A percentile compares a stretch with the other conserved stretches of the same genome.
These are phyloP conservation scores for Pleomassaria siparia DNA, from an alignment of 2,329 filamentous ascomycete genomes.

Conservation along the genomic window DNA sequence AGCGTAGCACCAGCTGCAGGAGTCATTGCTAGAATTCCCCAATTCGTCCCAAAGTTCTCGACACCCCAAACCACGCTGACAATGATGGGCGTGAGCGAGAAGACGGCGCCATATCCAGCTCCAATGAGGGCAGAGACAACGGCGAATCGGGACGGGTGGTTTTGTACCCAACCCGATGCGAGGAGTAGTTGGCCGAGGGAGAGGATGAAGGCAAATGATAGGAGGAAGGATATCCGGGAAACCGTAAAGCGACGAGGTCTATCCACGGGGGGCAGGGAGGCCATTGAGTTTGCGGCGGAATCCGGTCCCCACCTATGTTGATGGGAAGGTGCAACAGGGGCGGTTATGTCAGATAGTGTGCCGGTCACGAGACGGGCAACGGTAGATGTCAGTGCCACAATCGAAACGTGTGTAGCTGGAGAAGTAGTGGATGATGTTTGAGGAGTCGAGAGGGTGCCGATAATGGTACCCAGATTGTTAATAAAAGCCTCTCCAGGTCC, in stretches of 20 bases:
- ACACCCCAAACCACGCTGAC: slow-evolving; percentile 98
- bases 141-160: slow-evolving; percentile 79
- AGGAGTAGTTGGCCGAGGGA: slow-evolving; percentile 75
- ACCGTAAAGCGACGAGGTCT: slow-evolving; percentile 54
- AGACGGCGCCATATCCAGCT: slow-evolving; percentile 89
- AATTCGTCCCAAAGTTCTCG: slow-evolving; percentile 98
- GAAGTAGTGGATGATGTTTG: slow-evolving; percentile 61
- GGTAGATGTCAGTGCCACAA: slow-evolving; percentile 87
- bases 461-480: slow-evolving; percentile 94
- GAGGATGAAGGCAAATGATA: slow-evolving; percentile 72
- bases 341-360: slow-evolving; percentile 83
- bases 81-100: slow-evolving; percentile 86
- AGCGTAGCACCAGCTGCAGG: slow-evolving; percentile 85
- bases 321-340: slow-evolving; percentile 56
- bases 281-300: slow-evolving; percentile 46
- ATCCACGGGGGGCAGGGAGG: slow-evolving; percentile 31
- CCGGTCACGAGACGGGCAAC: slow-evolving; percentile 88
- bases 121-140: slow-evolving; percentile 82
- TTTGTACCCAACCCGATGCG: slow-evolving; percentile 73
- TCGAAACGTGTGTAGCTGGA: slow-evolving; percentile 86
- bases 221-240: slow-evolving; percentile 78
- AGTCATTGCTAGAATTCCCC: slow-evolving; percentile 91
- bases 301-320: slow-evolving; percentile 56
- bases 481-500: slow-evolving; percentile 97
- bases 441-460: slow-evolving; percentile 76